Base-by-base conservation (phyloP, 805 yeast species). In the Kurtzmaniella cleridarum region DNA sequence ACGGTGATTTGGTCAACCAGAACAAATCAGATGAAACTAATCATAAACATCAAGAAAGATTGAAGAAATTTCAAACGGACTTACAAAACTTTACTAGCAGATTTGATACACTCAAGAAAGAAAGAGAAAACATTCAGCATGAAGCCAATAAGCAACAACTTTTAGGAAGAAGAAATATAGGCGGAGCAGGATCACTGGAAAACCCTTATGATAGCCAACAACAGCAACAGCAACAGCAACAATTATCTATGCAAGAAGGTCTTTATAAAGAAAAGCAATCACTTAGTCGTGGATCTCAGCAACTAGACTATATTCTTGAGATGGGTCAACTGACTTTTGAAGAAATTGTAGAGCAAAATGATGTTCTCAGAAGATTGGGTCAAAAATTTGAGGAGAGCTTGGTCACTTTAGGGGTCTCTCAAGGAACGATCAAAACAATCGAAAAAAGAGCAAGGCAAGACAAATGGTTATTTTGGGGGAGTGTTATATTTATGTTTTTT, bases 321-420 rank as follows among this genome's bases (percentile, higher is more conserved):
- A 84, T 87, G 82, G 98, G 97, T 2, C 78, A 84, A 43, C 74
- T 75, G 35, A 87, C 96, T 2, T 76, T 88, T 47, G 95, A 85
- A 36, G 95, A 90, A 54, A 68, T 93, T 16, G 83, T 84, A 14
- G 89, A 83, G 34, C 97, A 93, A 56, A 86, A 87, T 58, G 83
- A 81, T 51, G 71, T 81, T 23, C 69, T 91, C 41, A 66, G 73
- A 41, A 68, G 69, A 42, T 71, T 91, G 24, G 87, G 83, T 46
- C 62, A 69, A 32, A 76, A 72, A 46, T 71, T 93, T 65, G 76
- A 80, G 34, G 73, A 78, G 37, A 75, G 85, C 18, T 77, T 93
- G 45, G 71, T 76, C 35, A 88, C 96, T 1, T 70, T 93, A 42
- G 97, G 97, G 5, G 84, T 93, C 1, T 84, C 95, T 27, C 81